Conservation (phyloP, 2,329 filamentous ascomycete species). For the Escovopsis sp. region DNA sequence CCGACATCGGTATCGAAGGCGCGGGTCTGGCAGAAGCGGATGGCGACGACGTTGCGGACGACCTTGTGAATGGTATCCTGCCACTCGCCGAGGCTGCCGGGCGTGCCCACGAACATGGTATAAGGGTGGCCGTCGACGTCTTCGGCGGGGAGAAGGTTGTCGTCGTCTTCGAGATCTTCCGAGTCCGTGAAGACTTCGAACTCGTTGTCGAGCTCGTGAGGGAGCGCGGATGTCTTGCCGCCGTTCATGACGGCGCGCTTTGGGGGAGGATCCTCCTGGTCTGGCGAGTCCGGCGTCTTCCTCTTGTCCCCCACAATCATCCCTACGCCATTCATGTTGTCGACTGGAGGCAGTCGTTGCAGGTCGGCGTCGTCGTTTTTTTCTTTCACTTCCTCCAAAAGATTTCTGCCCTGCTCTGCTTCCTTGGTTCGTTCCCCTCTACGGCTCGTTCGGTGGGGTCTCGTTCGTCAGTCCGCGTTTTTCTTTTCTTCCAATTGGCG, state of each 20-base stretch:
- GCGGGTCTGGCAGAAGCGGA: constrained; percentile 95
- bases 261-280: constrained; percentile 17
- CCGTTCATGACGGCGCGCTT: constrained; percentile 26
- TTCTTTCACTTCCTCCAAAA: too few relatives aligned
- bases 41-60: constrained; percentile 92
- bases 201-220: constrained; percentile 27
- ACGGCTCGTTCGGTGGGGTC: too few relatives aligned
- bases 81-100: constrained; percentile 52
- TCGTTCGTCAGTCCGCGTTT: too few relatives aligned
- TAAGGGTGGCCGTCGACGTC: constrained; percentile 20
- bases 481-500: too few relatives aligned
- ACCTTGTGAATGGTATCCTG: constrained; percentile 90
- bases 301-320: constrained; percentile 34
- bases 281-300: constrained; percentile 31
- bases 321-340: constrained; percentile 29
- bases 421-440: too few relatives aligned
- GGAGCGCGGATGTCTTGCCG: constrained; percentile 23
- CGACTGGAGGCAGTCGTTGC: too few relatives aligned
- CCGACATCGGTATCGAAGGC: constrained; percentile 96
- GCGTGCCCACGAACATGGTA: constrained; percentile 21
- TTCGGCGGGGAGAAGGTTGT: constrained; percentile 20
- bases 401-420: too few relatives aligned
- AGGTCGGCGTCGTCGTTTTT: too few relatives aligned
- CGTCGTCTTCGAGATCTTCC: constrained; percentile 24
- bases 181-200: constrained; percentile 20